These are phyloP conservation scores for Lobulomyces angularis DNA, from an alignment of 192 early-diverging fungal species.

Conservation along the genomic window DNA sequence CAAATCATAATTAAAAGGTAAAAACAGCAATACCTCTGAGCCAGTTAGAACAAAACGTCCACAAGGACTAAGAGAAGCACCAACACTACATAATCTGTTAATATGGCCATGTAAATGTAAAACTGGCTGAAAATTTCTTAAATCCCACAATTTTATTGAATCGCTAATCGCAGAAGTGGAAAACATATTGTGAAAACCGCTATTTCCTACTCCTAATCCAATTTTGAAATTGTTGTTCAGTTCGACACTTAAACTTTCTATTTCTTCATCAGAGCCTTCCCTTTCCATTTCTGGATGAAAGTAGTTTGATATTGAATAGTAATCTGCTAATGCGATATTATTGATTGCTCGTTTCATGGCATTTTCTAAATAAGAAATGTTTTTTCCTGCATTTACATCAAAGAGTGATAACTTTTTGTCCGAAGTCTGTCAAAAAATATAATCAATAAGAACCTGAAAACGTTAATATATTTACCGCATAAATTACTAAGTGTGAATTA, in stretches of 20 bases:
- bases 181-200: slow-evolving; percentile 9
- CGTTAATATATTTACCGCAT: no score
- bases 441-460: no score
- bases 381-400: no score
- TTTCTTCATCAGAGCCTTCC: slow-evolving; percentile 7
- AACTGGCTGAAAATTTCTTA: slow-evolving; percentile 10
- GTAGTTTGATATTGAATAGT: background rate
- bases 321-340: slow-evolving; percentile 1
- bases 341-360: background rate
- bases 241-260: slow-evolving; percentile 8
- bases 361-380: slow-evolving; percentile 5
- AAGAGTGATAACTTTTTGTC: no score
- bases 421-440: no score
- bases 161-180: slow-evolving; percentile 8
- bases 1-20: no score
- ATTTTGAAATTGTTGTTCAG: background rate
- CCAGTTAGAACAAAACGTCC: slow-evolving; percentile 20
- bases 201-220: slow-evolving; percentile 4
- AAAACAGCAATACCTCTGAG: no score
- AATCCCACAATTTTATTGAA: slow-evolving; percentile 22
- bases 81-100: slow-evolving; percentile 14
- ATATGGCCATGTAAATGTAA: slow-evolving; percentile 21
- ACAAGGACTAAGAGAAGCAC: slow-evolving; percentile 17
- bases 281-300: no score
- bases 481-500: no score